Conservation (phyloP, 768 basidiomycete species). For the Hygrophorus pudorinus region DNA sequence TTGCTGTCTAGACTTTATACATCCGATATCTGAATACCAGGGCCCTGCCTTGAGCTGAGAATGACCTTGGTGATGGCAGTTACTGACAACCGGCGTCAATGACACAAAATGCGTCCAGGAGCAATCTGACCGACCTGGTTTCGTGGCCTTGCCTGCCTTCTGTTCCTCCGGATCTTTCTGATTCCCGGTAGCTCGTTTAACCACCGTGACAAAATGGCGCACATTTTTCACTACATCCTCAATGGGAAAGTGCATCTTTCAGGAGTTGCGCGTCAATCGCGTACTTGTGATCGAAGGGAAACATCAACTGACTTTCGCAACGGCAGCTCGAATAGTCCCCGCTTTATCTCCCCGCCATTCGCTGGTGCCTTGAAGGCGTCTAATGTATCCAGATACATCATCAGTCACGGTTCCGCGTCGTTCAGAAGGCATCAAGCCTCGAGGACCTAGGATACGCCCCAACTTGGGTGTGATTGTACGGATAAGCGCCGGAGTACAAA, state of each 20-base stretch:
- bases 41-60: slow-evolving; percentile 79
- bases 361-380: slow-evolving; percentile 66
- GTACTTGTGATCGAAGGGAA: slow-evolving; percentile 1
- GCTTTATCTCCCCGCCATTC: slow-evolving; percentile 92
- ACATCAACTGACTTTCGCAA: slow-evolving; percentile 48
- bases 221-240: slow-evolving; percentile 75
- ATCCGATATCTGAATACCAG: slow-evolving; percentile 84
- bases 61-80: slow-evolving; percentile 73
- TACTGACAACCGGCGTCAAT: slow-evolving; percentile 27
- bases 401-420: slow-evolving; percentile 92
- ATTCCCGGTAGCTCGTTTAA: slow-evolving; percentile 69
- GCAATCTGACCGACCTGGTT: slow-evolving; percentile 32
- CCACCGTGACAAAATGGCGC: slow-evolving; percentile 61
- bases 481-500: slow-evolving; percentile 75
- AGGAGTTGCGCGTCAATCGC: slow-evolving; percentile 1
- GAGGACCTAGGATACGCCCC: slow-evolving; percentile 71
- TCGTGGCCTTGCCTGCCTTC: slow-evolving; percentile 28
- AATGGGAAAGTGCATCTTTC: slow-evolving; percentile 61
- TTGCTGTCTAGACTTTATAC: slow-evolving; percentile 28
- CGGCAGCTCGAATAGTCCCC: slow-evolving; percentile 76
- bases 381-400: slow-evolving; percentile 75
- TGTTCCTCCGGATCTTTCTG: slow-evolving; percentile 33
- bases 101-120: neutral
- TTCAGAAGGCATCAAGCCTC: slow-evolving; percentile 92
- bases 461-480: slow-evolving; percentile 71